These are phyloP conservation scores for Filobasidium floriforme DNA, from an alignment of 768 basidiomycete genomes.

Conservation along the genomic window DNA sequence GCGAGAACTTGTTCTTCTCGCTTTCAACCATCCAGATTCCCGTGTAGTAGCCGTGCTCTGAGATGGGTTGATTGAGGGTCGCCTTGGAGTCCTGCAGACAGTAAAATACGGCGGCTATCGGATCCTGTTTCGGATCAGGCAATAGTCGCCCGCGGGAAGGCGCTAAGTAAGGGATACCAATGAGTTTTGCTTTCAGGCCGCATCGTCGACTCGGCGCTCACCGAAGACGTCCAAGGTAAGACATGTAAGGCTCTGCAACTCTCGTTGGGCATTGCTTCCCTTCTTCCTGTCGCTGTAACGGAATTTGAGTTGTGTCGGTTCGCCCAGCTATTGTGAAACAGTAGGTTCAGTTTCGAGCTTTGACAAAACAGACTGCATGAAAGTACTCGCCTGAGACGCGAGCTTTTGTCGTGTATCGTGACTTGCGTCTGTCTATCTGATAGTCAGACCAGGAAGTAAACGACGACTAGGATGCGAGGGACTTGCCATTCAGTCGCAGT, in stretches of 20 bases:
- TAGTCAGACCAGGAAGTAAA: background rate
- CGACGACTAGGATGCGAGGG: no score
- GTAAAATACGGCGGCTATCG: slow-evolving; percentile 65
- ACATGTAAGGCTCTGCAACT: slow-evolving; percentile 66
- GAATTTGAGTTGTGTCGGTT: slow-evolving; percentile 67
- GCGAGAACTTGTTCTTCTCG: slow-evolving; percentile 8
- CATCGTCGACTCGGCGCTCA: slow-evolving; percentile 44
- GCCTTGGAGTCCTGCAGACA: slow-evolving; percentile 54
- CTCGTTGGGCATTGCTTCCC: slow-evolving; percentile 50
- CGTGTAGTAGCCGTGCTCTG: slow-evolving; percentile 36
- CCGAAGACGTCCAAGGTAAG: slow-evolving; percentile 81
- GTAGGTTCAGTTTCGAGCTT: background rate
- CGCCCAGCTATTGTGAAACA: slow-evolving; percentile 52
- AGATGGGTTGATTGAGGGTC: slow-evolving; percentile 27
- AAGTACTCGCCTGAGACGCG: slow-evolving; percentile 33
- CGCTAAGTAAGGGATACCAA: slow-evolving; percentile 46
- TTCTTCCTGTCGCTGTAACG: slow-evolving; percentile 54
- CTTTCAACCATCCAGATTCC: slow-evolving; percentile 34
- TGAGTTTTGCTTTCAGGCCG: background rate
- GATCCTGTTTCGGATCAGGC: slow-evolving; percentile 62
- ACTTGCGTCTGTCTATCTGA: background rate
- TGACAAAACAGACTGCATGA: background rate
- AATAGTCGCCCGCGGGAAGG: slow-evolving; percentile 56
- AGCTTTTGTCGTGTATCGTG: slow-evolving; percentile 19
- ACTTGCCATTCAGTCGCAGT: no score